Percentiles rank a stretch among this genome's conserved stretches.
Conservation (phyloP, 108 stramenopile genomes). For the Nitzschia sp. region DNA sequence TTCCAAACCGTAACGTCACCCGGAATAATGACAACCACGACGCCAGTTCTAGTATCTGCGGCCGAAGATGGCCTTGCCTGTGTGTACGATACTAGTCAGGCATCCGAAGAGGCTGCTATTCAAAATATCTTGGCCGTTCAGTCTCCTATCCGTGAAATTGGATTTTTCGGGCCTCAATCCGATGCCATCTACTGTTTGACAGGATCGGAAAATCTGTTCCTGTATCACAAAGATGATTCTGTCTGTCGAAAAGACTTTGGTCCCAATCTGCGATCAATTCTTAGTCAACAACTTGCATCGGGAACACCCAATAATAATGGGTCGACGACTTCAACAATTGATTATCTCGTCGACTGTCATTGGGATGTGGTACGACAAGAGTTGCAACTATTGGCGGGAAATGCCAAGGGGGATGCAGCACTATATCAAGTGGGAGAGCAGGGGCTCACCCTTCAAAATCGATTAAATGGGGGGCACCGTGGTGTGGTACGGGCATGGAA, state of each 20-base stretch:
- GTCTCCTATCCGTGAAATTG: constrained; percentile 63
- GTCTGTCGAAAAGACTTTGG: constrained; percentile 49
- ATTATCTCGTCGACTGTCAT: constrained; percentile 64
- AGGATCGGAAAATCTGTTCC: constrained; percentile 70
- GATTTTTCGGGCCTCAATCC: constrained; percentile 72
- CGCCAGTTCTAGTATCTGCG: constrained; percentile 58
- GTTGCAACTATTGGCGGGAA: constrained; percentile 69
- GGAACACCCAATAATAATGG: background rate
- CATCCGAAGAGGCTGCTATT: constrained; percentile 77
- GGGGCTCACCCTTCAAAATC: constrained; percentile 29
- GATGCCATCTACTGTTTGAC: constrained; percentile 79
- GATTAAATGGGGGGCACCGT: constrained; percentile 66
- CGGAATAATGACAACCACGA: constrained; percentile 16
- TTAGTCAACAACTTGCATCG: constrained; percentile 13
- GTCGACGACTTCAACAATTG: constrained; percentile 17
- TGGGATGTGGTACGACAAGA: constrained; percentile 70
- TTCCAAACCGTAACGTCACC: constrained; percentile 47
- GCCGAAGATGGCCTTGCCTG: constrained; percentile 80
- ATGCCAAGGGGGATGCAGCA: constrained; percentile 62
- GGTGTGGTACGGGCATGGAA: constrained; percentile 78
- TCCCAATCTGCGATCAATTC: constrained; percentile 21
- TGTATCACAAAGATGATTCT: constrained; percentile 53
- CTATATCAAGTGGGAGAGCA: constrained; percentile 67
- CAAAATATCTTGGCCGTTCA: constrained; percentile 65
- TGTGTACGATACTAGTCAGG: constrained; percentile 76